Evolutionary conservation across 768 basidiomycete genomes (phyloP), one percentile per base, ranked within the genome.

Genomic region (Xerocomus potaroensis): DNA sequence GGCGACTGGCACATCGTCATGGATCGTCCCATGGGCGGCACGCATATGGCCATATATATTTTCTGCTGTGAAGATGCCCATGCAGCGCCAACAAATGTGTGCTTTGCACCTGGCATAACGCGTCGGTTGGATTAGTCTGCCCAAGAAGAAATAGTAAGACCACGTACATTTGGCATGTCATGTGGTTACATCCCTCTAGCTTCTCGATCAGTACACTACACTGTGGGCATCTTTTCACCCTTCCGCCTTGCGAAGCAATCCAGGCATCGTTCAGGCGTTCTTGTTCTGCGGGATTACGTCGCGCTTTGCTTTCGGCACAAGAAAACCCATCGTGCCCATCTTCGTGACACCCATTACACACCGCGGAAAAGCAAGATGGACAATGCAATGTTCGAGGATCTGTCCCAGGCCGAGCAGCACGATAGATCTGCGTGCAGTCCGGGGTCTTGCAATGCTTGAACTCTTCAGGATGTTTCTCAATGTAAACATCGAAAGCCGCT

Each of bases 381-480:
- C 87, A 90, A 41, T 80, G 80, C 4, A 85, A 60, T 0, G 44
- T 24, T 5, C 42, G 37, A n/a, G 57, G 24, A 1, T 71, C 60
- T 6, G 70, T 68, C 6, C 75, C 76, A 19, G 55, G 56, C 5
- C 68, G 63, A 0, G 70, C 73, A 4, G 71, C 60, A 14, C 84
- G 80, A 62, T 91, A 91, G 4, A 88, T 72, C 60, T 87, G 83
- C 0, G 69, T 69, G 49, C 88, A 91, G 58, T 90, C 85, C 0
- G 89, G 83, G 0, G 87, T 83, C 1, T 85, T 88, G 63, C 88
- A 91, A 56, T 78, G 84, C 50, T 77, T 75, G 56, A 83, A 82
- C 45, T 87, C 80, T 12, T 70, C 65, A 0, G 83, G 73, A 34
- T 74, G 75, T 9, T 75, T 68, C 42, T 78, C 76, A 14, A 90